Evolutionary conservation across 2,329 filamentous ascomycete species (phyloP), one percentile per base, ranked within the genome.

Genomic region (Rosellinia necatrix): DNA sequence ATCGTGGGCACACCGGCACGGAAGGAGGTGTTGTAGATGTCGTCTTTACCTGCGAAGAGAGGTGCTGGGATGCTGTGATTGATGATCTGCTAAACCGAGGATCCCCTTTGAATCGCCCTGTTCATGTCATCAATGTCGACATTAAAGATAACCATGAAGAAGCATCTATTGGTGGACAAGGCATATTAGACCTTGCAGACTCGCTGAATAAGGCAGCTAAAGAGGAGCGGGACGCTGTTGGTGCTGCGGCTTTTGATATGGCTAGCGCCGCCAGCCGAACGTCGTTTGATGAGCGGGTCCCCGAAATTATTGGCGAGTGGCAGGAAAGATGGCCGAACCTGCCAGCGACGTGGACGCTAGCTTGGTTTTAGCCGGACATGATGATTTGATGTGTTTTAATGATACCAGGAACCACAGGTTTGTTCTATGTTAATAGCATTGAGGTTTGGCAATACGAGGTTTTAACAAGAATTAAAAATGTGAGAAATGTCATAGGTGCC

Each of bases 111-210:
- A 99, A 99, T 72, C 81, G 91, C 2, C 92, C 94, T 0, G 94
- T 99, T 0, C 94, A 99, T 71, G 91, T 99, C 53, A 96, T 99
- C 79, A 99, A 99, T 67, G 89, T 99, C 51, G 94, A 99, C 71
- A 99, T 99, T 69, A 93, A 90, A 73, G 94, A 99, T 75, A 99
- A 97, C 69, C 94, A 97, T 69, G 93, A 99, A 72, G 94, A 99
- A 74, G 94, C 94, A 0, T 81, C 93, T 19, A 83, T 97, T 2
- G 94, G 94, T 8, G 94, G 94, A 1, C 86, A 88, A 64, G 94
- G 91, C 40, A 99, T 99, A 56, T 80, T 97, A 32, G 94, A 99
- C 69, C 80, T 99, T 30, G 94, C 94, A 1, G 85, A 93, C 68
- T 86, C 85, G 27, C 76, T 99, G 57, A 97, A 97, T 70, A 82